These are phyloP conservation scores for Selaginella moellendorffii DNA, from an alignment of 75 land plant species.

Conservation along the genomic window DNA sequence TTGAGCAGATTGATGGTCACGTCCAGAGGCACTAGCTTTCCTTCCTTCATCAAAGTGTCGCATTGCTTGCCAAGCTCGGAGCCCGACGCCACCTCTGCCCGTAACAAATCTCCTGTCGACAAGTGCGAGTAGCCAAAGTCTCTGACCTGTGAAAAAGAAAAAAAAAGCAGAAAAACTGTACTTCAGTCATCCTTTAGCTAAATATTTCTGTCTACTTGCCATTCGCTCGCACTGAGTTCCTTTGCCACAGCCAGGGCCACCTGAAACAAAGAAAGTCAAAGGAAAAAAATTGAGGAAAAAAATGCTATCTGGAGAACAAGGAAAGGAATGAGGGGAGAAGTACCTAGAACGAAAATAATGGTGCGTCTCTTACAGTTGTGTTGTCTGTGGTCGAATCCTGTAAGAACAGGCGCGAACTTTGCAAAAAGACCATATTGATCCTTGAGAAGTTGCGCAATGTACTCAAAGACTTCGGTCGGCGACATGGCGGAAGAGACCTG, in stretches of 20 bases:
- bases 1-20: constrained; percentile 18
- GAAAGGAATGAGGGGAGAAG: background rate
- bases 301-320: background rate
- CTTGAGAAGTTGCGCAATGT: background rate
- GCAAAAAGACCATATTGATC: background rate
- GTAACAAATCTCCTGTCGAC: constrained; percentile 25
- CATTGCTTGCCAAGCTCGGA: constrained; percentile 17
- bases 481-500: background rate
- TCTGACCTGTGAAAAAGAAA: constrained; percentile 7
- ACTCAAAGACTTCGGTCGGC: background rate
- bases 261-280: constrained; percentile 6
- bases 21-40: constrained; percentile 21
- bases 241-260: constrained; percentile 36
- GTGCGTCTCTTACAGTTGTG: constrained; percentile 1
- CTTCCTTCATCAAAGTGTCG: constrained; percentile 20
- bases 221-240: constrained; percentile 35
- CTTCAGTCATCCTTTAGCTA: background rate
- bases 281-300: background rate
- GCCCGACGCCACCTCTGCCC: constrained; percentile 25
- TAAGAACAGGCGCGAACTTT: background rate
- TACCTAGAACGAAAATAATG: constrained; percentile 7
- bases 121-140: constrained; percentile 28
- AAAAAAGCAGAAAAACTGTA: background rate
- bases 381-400: constrained; percentile 2
- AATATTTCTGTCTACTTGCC: background rate